Evolutionary conservation across 2,329 filamentous ascomycete genomes (phyloP).

Genomic region (Xylariaceae sp.): DNA sequence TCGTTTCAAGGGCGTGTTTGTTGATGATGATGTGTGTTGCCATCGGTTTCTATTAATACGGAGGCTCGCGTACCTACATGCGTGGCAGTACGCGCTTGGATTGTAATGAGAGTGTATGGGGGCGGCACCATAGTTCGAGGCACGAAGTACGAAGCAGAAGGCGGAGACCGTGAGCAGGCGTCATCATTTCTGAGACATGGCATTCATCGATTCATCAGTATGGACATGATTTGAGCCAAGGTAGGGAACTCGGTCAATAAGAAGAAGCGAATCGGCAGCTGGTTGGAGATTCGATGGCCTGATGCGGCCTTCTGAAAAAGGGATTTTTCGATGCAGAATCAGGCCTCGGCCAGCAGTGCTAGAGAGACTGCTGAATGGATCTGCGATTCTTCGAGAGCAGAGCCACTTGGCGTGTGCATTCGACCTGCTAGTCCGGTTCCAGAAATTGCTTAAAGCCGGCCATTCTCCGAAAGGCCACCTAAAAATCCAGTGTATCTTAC

Average conservation of each 20-base stretch:
- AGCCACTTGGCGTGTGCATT: no score
- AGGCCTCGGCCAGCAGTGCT: no score
- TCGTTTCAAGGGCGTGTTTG: background rate
- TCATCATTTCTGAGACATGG: constrained; percentile 7
- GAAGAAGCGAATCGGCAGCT: no score
- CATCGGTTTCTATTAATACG: background rate
- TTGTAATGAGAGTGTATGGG: background rate
- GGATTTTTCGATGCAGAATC: no score
- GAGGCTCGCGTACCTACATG: background rate
- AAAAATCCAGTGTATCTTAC: no score
- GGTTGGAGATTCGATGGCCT: no score
- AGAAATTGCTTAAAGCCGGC: no score
- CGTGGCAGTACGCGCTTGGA: background rate
- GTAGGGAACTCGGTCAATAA: background rate
- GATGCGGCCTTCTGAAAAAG: no score
- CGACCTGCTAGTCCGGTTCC: no score
- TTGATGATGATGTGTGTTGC: background rate
- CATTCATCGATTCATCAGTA: constrained; percentile 3
- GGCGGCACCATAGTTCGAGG: constrained; percentile 1
- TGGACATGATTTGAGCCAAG: background rate
- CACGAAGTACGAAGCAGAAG: background rate
- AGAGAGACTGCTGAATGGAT: no score
- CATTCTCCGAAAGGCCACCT: no score
- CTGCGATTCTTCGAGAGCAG: no score
- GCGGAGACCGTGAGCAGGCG: constrained; percentile 1